A percentile compares a stretch with the other conserved stretches of the same genome.
phyloP scores from a whole-genome alignment of 768 basidiomycete genomes.

The Hirschioporus abietinus region DNA sequence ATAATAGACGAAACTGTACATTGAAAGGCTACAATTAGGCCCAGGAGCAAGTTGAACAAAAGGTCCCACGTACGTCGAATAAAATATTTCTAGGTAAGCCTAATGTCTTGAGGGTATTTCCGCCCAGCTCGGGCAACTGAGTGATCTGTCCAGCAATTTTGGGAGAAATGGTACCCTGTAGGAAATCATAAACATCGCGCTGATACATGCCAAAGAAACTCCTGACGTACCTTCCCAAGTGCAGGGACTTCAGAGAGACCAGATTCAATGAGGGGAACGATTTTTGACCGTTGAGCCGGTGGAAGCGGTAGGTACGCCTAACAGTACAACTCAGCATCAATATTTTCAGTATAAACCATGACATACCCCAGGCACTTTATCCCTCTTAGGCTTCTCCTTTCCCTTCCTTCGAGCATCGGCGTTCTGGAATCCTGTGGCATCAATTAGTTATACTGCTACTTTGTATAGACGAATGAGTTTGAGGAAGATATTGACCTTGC shows the following conservation, averaged over 20 bases:
- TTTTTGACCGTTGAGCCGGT: not conserved
- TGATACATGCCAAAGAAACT: not conserved
- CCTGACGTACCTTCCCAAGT: not conserved
- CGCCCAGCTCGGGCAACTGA: constrained; percentile 38
- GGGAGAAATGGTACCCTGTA: not conserved
- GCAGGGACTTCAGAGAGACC: not conserved
- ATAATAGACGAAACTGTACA: constrained; percentile 60
- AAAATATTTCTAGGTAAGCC: constrained; percentile 68
- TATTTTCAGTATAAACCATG: not conserved
- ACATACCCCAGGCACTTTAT: not conserved
- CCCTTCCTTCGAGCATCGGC: not conserved
- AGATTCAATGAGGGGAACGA: not conserved
- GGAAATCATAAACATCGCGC: not conserved
- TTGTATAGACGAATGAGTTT: not conserved
- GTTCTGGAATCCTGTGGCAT: not conserved
- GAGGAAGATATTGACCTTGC: not conserved
- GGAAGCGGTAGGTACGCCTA: not conserved
- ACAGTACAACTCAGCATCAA: not conserved
- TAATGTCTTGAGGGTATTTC: constrained; percentile 53
- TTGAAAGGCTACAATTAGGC: constrained; percentile 2
- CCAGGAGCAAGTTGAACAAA: constrained; percentile 1
- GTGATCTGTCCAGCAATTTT: constrained; percentile 32
- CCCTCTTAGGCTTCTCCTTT: not conserved
- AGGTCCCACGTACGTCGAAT: constrained; percentile 52
- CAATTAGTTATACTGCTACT: not conserved